Conservation (phyloP, 1,284 basidiomycete genomes). For the Microbotryum saponariae region DNA sequence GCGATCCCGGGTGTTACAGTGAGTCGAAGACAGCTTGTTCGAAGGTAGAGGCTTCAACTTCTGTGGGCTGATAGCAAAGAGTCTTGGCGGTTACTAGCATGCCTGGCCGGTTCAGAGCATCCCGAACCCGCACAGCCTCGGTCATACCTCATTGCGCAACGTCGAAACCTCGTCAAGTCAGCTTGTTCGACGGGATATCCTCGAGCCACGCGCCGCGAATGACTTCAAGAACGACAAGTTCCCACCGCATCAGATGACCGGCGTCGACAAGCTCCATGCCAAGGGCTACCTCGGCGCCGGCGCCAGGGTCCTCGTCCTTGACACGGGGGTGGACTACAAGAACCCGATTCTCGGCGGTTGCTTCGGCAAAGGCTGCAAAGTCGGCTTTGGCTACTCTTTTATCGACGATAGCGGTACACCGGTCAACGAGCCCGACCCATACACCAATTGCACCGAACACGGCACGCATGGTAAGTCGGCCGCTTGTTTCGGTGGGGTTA, state of each 20-base stretch:
- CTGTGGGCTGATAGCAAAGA: too few relatives aligned
- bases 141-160: neutral
- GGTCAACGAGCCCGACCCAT: conserved; percentile 32
- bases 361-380: conserved; percentile 55
- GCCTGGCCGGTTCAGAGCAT: conserved; percentile 1
- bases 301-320: conserved; percentile 29
- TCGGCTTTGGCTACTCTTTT: conserved; percentile 54
- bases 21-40: too few relatives aligned
- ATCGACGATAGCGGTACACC: conserved; percentile 38
- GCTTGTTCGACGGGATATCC: neutral
- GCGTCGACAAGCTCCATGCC: conserved; percentile 40
- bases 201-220: conserved; percentile 38
- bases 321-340: conserved; percentile 38
- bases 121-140: neutral
- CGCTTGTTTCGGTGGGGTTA: neutral
- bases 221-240: conserved; percentile 51
- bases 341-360: conserved; percentile 54
- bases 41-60: too few relatives aligned
- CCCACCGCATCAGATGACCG: conserved; percentile 51
- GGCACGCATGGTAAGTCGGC: conserved; percentile 17
- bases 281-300: conserved; percentile 24
- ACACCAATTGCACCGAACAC: conserved; percentile 2
- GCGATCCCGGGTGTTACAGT: too few relatives aligned
- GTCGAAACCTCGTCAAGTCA: neutral
- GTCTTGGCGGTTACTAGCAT: neutral